These are phyloP conservation scores for Cyclotella cryptica DNA, from an alignment of 108 stramenopile genomes.

Conservation along the genomic window DNA sequence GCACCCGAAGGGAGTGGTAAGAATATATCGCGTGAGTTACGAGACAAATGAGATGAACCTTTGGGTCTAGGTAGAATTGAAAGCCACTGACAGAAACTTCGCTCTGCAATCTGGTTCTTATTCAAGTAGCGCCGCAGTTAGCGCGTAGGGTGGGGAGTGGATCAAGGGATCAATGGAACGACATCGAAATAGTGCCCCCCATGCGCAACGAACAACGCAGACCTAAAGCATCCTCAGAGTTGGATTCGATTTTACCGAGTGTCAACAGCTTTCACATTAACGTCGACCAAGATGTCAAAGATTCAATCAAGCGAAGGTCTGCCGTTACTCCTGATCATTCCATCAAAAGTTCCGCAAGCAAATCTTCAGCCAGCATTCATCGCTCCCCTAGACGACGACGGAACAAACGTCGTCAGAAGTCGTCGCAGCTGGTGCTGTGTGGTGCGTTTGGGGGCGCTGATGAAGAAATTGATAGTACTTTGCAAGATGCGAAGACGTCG, in stretches of 20 bases:
- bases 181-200: neutral
- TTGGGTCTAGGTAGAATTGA: no score
- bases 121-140: no score
- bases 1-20: no score
- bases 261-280: neutral
- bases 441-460: constrained; percentile 1
- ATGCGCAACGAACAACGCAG: neutral
- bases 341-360: neutral
- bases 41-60: no score
- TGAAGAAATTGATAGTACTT: neutral
- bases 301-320: neutral
- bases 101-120: no score
- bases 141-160: neutral
- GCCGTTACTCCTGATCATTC: neutral
- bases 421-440: neutral
- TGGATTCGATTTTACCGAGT: neutral
- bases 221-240: neutral
- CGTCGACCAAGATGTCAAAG: neutral
- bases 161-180: neutral
- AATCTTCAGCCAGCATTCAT: neutral
- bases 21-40: no score
- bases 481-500: constrained; percentile 7
- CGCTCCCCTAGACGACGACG: neutral
- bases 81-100: no score
- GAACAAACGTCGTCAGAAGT: neutral